Base-by-base conservation (phyloP, 768 basidiomycete species). In the Cystobasidium tubakii region DNA sequence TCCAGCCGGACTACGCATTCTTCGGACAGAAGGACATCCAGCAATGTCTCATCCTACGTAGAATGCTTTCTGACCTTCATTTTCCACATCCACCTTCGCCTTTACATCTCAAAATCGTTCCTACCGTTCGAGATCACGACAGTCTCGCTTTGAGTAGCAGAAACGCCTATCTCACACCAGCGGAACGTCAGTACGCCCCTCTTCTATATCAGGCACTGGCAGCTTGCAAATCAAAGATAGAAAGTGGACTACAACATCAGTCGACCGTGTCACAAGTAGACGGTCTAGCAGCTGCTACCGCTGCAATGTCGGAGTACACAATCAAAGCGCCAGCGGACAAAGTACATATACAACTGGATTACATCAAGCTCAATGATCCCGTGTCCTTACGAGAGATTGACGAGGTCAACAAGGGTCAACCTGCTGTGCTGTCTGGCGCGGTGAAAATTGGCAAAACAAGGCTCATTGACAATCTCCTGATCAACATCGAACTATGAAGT, bases 11-110 rank as follows among this genome's bases (percentile, higher is more conserved):
- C 67, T 64, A 10, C 15, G 39, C 74, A 53, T 74, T 73, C 81
- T 96, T 99, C 75, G 95, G 96, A 0, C 94, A 98, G 82, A 98
- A 98, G 80, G 95, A 98, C 80, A 96, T 99, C 67, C 96, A 99
- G 79, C 96, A 99, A 80, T 92, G 90, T 0, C 83, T 97, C 19
- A 82, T 99, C 55, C 84, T 98, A 36, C 88, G 89, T 39, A 86
- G 88, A 2, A 83, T 98, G 81, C 85, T 85, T 66, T 83, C 85
- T 33, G 96, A 99, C 81, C 84, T 96, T 4, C 86, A 95, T 12
- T 81, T 92, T n/a, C 83, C 89, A 6, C 85, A 90, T 79, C 96
- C 96, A 0, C 83, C 85, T 34, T 53, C 66, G 12, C 83, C 88
- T 0, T 82, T 86, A 31, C 86, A 88, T 78, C 80, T 97, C n/a